These are phyloP conservation scores for Cladosporium phlei DNA, from an alignment of 2,329 filamentous ascomycete species.

Conservation along the genomic window DNA sequence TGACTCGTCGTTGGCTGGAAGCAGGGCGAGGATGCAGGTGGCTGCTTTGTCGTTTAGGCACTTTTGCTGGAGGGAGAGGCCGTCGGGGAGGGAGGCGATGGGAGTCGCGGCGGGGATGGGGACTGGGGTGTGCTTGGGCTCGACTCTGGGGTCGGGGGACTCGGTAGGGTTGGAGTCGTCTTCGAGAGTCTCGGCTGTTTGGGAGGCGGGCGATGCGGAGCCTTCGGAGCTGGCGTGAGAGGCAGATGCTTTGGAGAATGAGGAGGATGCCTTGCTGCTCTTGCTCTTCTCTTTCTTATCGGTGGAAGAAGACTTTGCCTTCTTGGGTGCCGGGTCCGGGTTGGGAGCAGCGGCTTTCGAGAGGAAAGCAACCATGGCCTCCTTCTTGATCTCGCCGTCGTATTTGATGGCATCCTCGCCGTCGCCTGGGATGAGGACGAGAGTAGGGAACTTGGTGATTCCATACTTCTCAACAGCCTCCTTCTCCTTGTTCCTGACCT, in stretches of 20 bases:
- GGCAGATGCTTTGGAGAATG: constrained; percentile 48
- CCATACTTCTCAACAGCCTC: constrained; percentile 68
- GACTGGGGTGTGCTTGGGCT: constrained; percentile 42
- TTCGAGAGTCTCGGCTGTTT: constrained; percentile 49
- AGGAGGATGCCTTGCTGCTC: constrained; percentile 43
- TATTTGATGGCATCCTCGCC: constrained; percentile 67
- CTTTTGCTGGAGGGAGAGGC: constrained; percentile 60
- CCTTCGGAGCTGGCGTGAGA: constrained; percentile 49
- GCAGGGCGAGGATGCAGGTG: constrained; percentile 76
- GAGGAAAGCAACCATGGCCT: constrained; percentile 74
- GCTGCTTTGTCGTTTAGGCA: constrained; percentile 73
- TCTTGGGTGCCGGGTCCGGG: constrained; percentile 60
- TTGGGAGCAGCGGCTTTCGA: constrained; percentile 75
- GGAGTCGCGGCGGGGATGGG: constrained; percentile 53
- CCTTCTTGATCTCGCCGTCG: constrained; percentile 80
- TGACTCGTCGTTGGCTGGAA: constrained; percentile 51
- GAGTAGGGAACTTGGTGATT: constrained; percentile 70
- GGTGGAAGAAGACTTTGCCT: constrained; percentile 37
- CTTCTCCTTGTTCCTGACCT: constrained; percentile 77
- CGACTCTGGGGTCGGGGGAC: constrained; percentile 48
- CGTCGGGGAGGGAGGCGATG: constrained; percentile 61
- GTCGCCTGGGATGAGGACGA: constrained; percentile 72
- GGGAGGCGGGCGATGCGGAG: constrained; percentile 42
- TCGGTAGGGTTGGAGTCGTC: constrained; percentile 48
- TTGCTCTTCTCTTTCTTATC: constrained; percentile 43